phyloP scores from a whole-genome alignment of 306 rosid genomes.

The Cotoneaster glaucophyllus region DNA sequence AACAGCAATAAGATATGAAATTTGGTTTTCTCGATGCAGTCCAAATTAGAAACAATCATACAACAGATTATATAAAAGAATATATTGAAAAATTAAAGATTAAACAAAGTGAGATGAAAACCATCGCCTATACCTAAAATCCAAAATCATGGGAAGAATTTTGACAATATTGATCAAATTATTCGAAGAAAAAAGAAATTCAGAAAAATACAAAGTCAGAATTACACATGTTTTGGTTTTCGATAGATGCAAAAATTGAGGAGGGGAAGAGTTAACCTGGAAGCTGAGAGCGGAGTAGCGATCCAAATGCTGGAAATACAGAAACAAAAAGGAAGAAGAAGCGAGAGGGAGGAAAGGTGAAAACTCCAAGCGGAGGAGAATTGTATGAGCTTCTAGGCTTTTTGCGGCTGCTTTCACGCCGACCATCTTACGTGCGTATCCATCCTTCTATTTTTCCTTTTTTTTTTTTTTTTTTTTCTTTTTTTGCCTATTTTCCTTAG shows the following conservation, averaged over 20 bases:
- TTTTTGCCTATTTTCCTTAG: background rate
- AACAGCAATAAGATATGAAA: background rate
- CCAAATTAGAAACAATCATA: background rate
- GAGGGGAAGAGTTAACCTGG: background rate
- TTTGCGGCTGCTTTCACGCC: conserved; percentile 6
- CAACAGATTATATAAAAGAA: background rate
- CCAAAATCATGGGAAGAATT: background rate
- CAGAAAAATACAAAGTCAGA: background rate
- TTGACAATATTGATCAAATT: background rate
- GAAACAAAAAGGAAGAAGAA: background rate
- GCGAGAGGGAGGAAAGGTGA: background rate
- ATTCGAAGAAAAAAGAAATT: background rate
- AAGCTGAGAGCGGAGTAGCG: background rate
- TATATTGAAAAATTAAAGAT: background rate
- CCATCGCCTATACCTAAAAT: background rate
- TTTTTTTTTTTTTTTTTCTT: background rate
- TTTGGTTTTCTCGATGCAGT: background rate
- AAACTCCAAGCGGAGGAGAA: background rate
- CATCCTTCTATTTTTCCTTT: background rate
- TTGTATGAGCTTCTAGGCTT: conserved; percentile 11
- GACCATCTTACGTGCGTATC: conserved; percentile 19
- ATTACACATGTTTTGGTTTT: background rate
- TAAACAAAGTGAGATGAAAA: background rate
- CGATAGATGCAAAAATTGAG: background rate
- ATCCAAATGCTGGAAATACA: background rate